These are phyloP conservation scores for Citrus mangshanensis DNA, from an alignment of 345 rosid species.

Conservation along the genomic window DNA sequence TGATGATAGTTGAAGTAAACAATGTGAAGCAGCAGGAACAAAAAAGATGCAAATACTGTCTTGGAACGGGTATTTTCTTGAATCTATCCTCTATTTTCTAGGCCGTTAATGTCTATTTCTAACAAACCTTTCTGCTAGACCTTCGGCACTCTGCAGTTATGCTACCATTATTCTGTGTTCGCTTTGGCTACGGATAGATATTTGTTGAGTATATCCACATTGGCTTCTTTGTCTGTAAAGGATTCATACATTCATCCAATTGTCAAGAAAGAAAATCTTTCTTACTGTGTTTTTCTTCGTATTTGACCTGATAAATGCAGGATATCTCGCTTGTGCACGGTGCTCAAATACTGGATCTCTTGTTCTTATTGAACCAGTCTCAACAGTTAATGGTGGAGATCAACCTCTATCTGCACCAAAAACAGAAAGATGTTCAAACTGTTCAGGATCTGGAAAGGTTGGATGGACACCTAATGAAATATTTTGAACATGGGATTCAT, in stretches of 20 bases:
- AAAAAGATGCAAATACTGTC: constrained; percentile 97
- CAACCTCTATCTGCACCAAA: constrained; percentile 55
- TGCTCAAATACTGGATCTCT: constrained; percentile 83
- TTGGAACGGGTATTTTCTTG: constrained; percentile 74
- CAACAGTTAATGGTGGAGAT: constrained; percentile 45
- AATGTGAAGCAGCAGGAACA: constrained; percentile 92
- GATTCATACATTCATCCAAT: not conserved
- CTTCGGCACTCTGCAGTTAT: no score
- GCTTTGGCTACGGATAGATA: not conserved
- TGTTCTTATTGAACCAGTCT: constrained; percentile 64
- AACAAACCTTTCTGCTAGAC: not conserved
- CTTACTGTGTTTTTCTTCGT: not conserved
- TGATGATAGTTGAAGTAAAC: constrained; percentile 97
- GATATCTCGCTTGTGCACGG: constrained; percentile 97
- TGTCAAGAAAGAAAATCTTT: not conserved
- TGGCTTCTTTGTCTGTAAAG: not conserved
- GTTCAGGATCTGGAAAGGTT: constrained; percentile 98
- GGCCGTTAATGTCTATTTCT: not conserved
- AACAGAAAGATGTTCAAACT: constrained; percentile 89
- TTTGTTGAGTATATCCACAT: not conserved
- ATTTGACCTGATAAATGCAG: constrained; percentile 34
- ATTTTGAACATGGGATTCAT: not conserved
- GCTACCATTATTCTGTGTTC: not conserved
- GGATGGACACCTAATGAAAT: not conserved
- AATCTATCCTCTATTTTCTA: not conserved